Evolutionary conservation across 1,284 basidiomycete species (phyloP), one percentile per base, ranked within the genome.

Genomic region (Ganoderma meredithae): DNA sequence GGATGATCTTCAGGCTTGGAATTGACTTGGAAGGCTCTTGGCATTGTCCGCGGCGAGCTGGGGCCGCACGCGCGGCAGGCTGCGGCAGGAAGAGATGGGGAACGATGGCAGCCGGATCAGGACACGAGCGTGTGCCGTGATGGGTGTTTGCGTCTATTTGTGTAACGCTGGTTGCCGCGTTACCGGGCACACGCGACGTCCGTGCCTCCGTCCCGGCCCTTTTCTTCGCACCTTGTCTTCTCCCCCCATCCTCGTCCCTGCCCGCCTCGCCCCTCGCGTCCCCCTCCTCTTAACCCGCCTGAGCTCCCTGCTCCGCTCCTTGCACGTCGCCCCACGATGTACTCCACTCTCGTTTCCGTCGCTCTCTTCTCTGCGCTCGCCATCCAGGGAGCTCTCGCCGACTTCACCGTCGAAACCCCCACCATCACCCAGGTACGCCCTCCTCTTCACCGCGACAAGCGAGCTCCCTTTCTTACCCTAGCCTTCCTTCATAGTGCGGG

Each of bases 281-380:
- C 64, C 55, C 52, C 58, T 60, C 66, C 61, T 55, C 59, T 65
- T 63, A 64, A 62, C 62, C 56, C 72, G 71, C 73, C 73, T 75
- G 72, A 72, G 70, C 75, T 69, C 73, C 73, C 70, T 74, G 72
- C 72, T 75, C 76, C 72, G 70, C 73, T 73, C 76, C 72, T 73
- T 66, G 62, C 70, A 70, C 68, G 65, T 67, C 72, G 53, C 8
- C 36, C 66, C 69, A 83, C 77, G 75, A 94, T 94, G 92, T 90
- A 88, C 86, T 82, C 88, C 82, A 91, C 92, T 83, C 81, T 94
- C 90, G 63, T 92, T 92, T 84, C 85, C 70, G 78, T 86, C 81
- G 83, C 89, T 79, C 86, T 93, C 88, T 81, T 92, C 83, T 80
- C 85, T 76, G 77, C 83, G 73, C 80, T 88, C 78, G 84, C 85